phyloP scores from a whole-genome alignment of 495 filamentous ascomycete genomes.

The Daldinia concentrica region DNA sequence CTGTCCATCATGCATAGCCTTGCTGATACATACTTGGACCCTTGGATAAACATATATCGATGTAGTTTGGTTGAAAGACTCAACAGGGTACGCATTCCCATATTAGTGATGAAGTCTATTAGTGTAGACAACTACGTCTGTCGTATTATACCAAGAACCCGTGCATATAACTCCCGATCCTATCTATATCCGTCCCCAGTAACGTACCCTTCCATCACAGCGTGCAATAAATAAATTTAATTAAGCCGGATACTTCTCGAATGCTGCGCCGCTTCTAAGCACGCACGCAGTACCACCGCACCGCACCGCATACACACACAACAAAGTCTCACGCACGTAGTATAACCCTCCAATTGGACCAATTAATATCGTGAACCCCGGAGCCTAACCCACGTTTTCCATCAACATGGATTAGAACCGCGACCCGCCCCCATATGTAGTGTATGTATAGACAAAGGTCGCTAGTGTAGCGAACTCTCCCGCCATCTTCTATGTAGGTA shows the following conservation, averaged over 20 bases:
- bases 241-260: background rate
- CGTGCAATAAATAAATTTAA: background rate
- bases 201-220: background rate
- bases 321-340: background rate
- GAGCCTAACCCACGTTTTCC: background rate
- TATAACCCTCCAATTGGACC: background rate
- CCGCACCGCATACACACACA: background rate
- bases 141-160: no score
- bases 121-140: no score
- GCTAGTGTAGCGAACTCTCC: background rate
- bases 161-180: background rate
- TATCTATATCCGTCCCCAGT: background rate
- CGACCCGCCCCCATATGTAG: background rate
- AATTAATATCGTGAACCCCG: background rate
- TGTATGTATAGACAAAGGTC: no score
- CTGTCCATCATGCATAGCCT: constrained; percentile 1
- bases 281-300: background rate
- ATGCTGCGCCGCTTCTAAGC: background rate
- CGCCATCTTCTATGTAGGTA: background rate
- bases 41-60: no score
- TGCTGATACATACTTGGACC: background rate
- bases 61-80: no score
- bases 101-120: no score
- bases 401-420: background rate
- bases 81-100: no score